Evolutionary conservation across 441 rosid genomes (phyloP).

Genomic region (Sinapis alba): DNA sequence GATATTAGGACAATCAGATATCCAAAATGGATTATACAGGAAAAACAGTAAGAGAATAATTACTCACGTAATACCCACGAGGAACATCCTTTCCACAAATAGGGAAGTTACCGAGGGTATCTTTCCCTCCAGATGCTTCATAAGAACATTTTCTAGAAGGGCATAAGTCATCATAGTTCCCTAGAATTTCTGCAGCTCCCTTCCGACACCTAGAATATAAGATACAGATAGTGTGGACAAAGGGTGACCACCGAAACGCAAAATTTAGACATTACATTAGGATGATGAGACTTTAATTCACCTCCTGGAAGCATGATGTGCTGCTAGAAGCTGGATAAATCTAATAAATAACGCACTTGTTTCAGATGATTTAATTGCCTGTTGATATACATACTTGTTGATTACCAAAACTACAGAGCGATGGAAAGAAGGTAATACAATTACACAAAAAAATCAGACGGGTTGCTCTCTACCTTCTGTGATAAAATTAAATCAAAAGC

Average conservation of each 20-base stretch:
- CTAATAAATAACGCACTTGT: conserved; percentile 77
- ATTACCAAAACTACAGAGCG: neutral
- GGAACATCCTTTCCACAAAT: conserved; percentile 97
- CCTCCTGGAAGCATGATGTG: conserved; percentile 95
- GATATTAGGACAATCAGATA: conserved; percentile 24
- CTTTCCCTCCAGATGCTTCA: conserved; percentile 47
- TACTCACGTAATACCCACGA: conserved; percentile 91
- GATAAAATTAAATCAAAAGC: conserved; percentile 76
- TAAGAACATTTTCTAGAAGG: conserved; percentile 55
- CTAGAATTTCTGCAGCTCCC: conserved; percentile 88
- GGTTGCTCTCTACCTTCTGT: conserved; percentile 62
- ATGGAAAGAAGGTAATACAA: neutral
- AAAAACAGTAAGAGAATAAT: conserved; percentile 4
- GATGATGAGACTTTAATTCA: conserved; percentile 34
- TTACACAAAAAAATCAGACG: neutral
- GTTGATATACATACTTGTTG: conserved; percentile 19
- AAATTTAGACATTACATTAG: conserved; percentile 1
- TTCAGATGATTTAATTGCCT: conserved; percentile 49
- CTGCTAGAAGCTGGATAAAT: conserved; percentile 86
- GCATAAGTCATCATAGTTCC: conserved; percentile 76
- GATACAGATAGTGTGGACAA: conserved; percentile 40
- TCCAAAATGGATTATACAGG: neutral
- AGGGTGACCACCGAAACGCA: conserved; percentile 29
- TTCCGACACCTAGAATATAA: conserved; percentile 78
- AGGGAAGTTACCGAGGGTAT: conserved; percentile 49